Percentiles rank a stretch among this genome's conserved stretches.
These are phyloP conservation scores for Haplosporangium gracile DNA, from an alignment of 192 early-diverging fungal genomes.

Conservation along the genomic window DNA sequence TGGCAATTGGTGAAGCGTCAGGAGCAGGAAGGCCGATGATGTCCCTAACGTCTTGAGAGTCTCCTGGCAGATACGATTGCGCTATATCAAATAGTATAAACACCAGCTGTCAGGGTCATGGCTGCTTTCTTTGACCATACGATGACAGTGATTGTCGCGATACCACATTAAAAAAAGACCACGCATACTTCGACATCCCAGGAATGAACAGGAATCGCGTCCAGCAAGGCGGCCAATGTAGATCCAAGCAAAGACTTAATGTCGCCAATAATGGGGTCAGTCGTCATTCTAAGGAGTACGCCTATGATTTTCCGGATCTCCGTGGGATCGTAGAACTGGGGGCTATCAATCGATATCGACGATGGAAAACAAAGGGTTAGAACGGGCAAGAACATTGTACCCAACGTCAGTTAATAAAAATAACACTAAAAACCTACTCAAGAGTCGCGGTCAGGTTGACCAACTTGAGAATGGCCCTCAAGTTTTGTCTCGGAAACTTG, in stretches of 20 bases:
- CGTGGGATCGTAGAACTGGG: slow-evolving; percentile 23
- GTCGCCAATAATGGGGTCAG: slow-evolving; percentile 51
- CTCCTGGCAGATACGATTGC: slow-evolving; percentile 21
- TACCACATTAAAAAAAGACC: neutral
- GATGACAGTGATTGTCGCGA: neutral
- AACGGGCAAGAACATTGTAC: neutral
- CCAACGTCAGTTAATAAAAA: neutral
- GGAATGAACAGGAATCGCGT: slow-evolving; percentile 13
- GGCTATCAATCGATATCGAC: slow-evolving; percentile 8
- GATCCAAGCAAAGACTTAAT: slow-evolving; percentile 36
- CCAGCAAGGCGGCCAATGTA: slow-evolving; percentile 31
- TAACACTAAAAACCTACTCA: slow-evolving; percentile 20
- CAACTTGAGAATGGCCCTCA: slow-evolving; percentile 35
- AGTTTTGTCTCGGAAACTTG: slow-evolving; percentile 37
- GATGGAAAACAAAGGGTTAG: neutral
- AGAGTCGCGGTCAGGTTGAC: slow-evolving; percentile 45
- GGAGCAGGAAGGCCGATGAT: slow-evolving; percentile 32
- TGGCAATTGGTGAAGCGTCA: slow-evolving; percentile 30
- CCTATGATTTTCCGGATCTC: slow-evolving; percentile 34
- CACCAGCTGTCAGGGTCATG: neutral
- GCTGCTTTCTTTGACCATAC: neutral
- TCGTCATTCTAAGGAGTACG: slow-evolving; percentile 42
- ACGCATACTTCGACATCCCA: slow-evolving; percentile 32
- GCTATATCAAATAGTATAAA: slow-evolving; percentile 14
- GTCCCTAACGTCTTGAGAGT: slow-evolving; percentile 28